These are phyloP conservation scores for Saccharomyces hybrid DNA, from an alignment of 1,139 yeast species.

Conservation along the genomic window DNA sequence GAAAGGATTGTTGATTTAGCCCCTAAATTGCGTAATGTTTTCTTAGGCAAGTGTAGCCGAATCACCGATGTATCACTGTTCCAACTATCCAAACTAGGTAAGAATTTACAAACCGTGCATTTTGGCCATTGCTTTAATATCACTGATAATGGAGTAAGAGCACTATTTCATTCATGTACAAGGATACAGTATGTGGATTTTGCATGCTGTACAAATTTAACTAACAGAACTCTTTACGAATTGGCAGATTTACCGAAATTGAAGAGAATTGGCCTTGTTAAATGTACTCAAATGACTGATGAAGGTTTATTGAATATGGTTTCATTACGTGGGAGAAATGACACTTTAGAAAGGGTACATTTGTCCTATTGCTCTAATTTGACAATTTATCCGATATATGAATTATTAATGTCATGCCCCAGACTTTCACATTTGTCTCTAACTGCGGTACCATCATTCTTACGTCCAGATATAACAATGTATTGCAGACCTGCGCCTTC, in stretches of 20 bases:
- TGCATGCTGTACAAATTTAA: slow-evolving; percentile 87
- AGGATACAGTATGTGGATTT: slow-evolving; percentile 88
- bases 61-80: slow-evolving; percentile 77
- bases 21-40: slow-evolving; percentile 81
- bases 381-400: slow-evolving; percentile 63
- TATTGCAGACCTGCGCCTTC: slow-evolving; percentile 94
- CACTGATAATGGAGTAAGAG: slow-evolving; percentile 80
- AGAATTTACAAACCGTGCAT: slow-evolving; percentile 81
- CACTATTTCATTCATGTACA: slow-evolving; percentile 70
- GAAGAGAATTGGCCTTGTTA: slow-evolving; percentile 87
- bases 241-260: slow-evolving; percentile 71
- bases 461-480: slow-evolving; percentile 75
- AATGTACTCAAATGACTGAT: slow-evolving; percentile 84
- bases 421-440: slow-evolving; percentile 77
- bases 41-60: slow-evolving; percentile 80
- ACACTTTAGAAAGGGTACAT: slow-evolving; percentile 85
- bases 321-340: slow-evolving; percentile 61
- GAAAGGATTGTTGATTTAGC: slow-evolving; percentile 67
- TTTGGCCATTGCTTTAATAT: slow-evolving; percentile 89
- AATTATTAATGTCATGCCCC: slow-evolving; percentile 73
- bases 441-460: slow-evolving; percentile 85
- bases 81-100: slow-evolving; percentile 66
- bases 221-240: slow-evolving; percentile 76
- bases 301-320: slow-evolving; percentile 75
- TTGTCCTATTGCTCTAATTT: slow-evolving; percentile 83